Evolutionary conservation across 441 rosid genomes (phyloP).

Genomic region (Arabidopsis hybrid): DNA sequence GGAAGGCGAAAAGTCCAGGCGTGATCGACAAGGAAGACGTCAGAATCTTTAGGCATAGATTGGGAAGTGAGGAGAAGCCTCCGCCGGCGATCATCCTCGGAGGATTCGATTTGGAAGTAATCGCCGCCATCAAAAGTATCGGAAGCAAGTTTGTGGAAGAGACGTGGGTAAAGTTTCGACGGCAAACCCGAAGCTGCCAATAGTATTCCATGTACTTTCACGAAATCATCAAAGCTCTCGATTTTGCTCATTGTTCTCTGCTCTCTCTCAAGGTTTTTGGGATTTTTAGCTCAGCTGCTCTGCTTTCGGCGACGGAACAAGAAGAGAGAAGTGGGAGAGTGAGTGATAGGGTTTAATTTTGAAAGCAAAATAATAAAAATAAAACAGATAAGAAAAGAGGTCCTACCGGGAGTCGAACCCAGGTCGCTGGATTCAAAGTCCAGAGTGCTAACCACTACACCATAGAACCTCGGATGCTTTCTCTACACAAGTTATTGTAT

Average conservation of each 20-base stretch:
- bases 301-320: not conserved
- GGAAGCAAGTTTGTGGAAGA: slow-evolving; percentile 72
- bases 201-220: slow-evolving; percentile 75
- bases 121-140: slow-evolving; percentile 89
- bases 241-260: slow-evolving; percentile 44
- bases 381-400: slow-evolving; percentile 45
- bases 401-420: slow-evolving; percentile 99
- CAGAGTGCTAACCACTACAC: slow-evolving; percentile 99
- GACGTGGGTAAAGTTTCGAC: slow-evolving; percentile 60
- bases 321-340: not conserved
- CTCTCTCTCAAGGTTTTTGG: slow-evolving; percentile 2
- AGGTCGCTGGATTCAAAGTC: slow-evolving; percentile 99
- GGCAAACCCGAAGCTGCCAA: slow-evolving; percentile 89
- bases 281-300: not conserved
- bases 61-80: slow-evolving; percentile 72
- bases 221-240: slow-evolving; percentile 76
- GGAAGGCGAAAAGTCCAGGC: slow-evolving; percentile 96
- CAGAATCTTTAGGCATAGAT: slow-evolving; percentile 65
- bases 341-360: not conserved
- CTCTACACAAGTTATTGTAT: fast-evolving
- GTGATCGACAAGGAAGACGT: slow-evolving; percentile 87
- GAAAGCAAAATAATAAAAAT: not conserved
- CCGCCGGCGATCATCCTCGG: slow-evolving; percentile 71
- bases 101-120: slow-evolving; percentile 72
- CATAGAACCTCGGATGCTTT: slow-evolving; percentile 61